phyloP scores from a whole-genome alignment of 352 stramenopile genomes.

The Thalassiosira pacifica region DNA sequence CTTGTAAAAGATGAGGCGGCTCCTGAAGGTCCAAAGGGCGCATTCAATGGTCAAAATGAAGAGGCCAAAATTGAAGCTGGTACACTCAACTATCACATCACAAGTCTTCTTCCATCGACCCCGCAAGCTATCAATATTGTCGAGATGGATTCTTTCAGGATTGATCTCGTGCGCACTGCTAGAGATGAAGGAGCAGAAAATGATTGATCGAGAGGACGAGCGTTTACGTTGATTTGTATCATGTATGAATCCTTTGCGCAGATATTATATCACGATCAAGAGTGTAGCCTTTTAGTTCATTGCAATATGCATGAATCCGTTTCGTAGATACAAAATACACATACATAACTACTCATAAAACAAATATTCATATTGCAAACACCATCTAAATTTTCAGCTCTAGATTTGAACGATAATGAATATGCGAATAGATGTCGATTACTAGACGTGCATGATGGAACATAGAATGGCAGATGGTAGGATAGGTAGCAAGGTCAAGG shows the following conservation, averaged over 20 bases:
- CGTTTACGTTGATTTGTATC: background rate
- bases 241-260: background rate
- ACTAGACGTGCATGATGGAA: no score
- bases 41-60: background rate
- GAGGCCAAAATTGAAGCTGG: background rate
- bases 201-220: background rate
- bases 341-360: no score
- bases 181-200: background rate
- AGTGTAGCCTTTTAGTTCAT: no score
- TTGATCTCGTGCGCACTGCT: background rate
- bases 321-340: background rate
- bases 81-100: no score
- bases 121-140: background rate
- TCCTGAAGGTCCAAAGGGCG: background rate
- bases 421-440: no score
- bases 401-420: background rate
- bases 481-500: background rate
- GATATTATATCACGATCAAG: background rate
- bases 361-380: background rate
- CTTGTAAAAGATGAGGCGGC: background rate
- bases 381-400: background rate
- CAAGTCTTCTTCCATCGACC: background rate
- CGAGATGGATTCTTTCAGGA: background rate
- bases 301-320: no score
- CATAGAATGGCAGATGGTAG: background rate